Percentiles rank a stretch among this genome's conserved stretches.
Conservation (phyloP, 352 stramenopile genomes). For the Globisporangium orthogonon region DNA sequence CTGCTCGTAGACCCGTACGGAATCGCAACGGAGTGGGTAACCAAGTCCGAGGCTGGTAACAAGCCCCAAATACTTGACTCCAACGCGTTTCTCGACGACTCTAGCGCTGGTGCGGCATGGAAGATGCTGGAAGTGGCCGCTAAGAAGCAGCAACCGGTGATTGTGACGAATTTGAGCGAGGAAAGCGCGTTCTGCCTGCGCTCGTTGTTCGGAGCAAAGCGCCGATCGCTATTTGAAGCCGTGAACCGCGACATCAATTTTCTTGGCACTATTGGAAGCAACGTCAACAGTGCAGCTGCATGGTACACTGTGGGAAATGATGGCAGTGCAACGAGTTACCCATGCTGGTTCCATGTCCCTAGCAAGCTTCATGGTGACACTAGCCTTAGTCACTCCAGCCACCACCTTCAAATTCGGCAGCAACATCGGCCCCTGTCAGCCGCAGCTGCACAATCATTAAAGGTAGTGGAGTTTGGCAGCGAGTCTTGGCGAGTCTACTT, state of each 20-base stretch:
- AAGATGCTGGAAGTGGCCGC: slow-evolving; percentile 30
- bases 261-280: slow-evolving; percentile 9
- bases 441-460: background rate
- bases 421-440: background rate
- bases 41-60: slow-evolving; percentile 18
- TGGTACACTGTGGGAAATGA: background rate
- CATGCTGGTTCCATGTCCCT: slow-evolving; percentile 12
- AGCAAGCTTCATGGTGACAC: background rate
- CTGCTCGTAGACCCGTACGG: slow-evolving; percentile 56
- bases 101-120: slow-evolving; percentile 22
- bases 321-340: background rate
- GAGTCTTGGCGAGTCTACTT: slow-evolving; percentile 40
- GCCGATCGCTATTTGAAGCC: slow-evolving; percentile 31
- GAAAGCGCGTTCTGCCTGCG: slow-evolving; percentile 17
- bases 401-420: background rate
- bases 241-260: slow-evolving; percentile 42
- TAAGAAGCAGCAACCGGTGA: slow-evolving; percentile 28
- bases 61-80: slow-evolving; percentile 4
- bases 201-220: slow-evolving; percentile 40
- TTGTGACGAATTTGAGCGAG: slow-evolving; percentile 38
- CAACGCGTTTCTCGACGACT: slow-evolving; percentile 4
- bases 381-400: background rate
- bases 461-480: slow-evolving; percentile 32
- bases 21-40: slow-evolving; percentile 49
- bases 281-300: background rate